phyloP scores from a whole-genome alignment of 1,284 basidiomycete genomes.

The Stygiomarasmius scandens region DNA sequence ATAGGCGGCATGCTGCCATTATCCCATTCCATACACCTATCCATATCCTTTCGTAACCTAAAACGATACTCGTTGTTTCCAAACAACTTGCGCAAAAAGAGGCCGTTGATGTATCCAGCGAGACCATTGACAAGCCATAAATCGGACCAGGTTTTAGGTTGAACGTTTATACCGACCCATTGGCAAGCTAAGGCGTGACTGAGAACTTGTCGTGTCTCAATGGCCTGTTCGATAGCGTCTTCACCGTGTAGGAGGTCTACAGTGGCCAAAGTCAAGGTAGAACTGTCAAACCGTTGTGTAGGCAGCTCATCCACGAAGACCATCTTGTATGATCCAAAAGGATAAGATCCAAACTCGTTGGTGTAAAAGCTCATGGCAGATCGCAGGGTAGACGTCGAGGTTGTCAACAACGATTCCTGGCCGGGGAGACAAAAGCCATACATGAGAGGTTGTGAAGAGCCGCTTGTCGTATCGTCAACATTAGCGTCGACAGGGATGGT shows the following conservation, averaged over 20 bases:
- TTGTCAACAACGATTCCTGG: slow-evolving; percentile 69
- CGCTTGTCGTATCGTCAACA: slow-evolving; percentile 59
- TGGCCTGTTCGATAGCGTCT: slow-evolving; percentile 91
- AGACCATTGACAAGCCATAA: slow-evolving; percentile 96
- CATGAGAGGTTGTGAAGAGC: slow-evolving; percentile 81
- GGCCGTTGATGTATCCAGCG: slow-evolving; percentile 86
- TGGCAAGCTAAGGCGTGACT: slow-evolving; percentile 92
- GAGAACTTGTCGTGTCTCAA: slow-evolving; percentile 87
- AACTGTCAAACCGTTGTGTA: slow-evolving; percentile 78
- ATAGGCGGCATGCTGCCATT: slow-evolving; percentile 91
- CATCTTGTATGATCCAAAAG: slow-evolving; percentile 93
- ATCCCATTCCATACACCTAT: slow-evolving; percentile 89
- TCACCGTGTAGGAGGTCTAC: slow-evolving; percentile 87
- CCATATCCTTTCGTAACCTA: slow-evolving; percentile 94
- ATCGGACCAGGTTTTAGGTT: slow-evolving; percentile 93
- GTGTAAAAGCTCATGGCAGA: slow-evolving; percentile 92
- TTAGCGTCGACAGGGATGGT: slow-evolving; percentile 66
- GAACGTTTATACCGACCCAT: slow-evolving; percentile 97
- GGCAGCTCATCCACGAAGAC: slow-evolving; percentile 95
- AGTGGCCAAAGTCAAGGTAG: slow-evolving; percentile 82
- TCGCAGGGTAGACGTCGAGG: slow-evolving; percentile 79
- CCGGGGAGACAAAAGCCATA: slow-evolving; percentile 94
- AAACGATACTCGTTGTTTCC: slow-evolving; percentile 99
- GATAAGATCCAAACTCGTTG: slow-evolving; percentile 94
- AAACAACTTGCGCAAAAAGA: slow-evolving; percentile 86